These are phyloP conservation scores for Jatropha podagrica DNA, from an alignment of 441 rosid species.

Conservation along the genomic window DNA sequence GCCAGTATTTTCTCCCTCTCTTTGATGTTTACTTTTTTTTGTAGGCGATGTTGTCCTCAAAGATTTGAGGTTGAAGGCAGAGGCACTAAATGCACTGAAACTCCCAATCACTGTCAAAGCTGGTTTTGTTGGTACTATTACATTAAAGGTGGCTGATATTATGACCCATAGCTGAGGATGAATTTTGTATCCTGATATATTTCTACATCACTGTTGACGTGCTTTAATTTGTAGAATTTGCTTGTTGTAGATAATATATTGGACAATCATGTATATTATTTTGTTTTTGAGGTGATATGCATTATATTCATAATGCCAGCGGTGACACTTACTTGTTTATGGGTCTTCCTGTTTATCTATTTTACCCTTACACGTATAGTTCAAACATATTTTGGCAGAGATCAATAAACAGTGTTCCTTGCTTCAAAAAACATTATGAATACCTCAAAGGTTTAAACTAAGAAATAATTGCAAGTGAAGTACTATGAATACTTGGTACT, in stretches of 20 bases:
- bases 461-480: neutral
- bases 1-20: neutral
- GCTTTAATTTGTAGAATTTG: neutral
- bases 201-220: neutral
- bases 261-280: slow-evolving; percentile 1
- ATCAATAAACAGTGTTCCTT: neutral
- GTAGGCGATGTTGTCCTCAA: slow-evolving; percentile 95
- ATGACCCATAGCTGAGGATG: slow-evolving; percentile 3
- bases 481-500: neutral
- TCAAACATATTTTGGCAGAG: neutral
- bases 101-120: slow-evolving; percentile 95
- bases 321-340: neutral
- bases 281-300: neutral
- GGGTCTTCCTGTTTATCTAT: neutral
- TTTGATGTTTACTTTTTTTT: neutral
- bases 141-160: slow-evolving; percentile 66
- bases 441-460: neutral
- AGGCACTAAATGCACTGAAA: slow-evolving; percentile 85
- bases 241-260: neutral
- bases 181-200: neutral
- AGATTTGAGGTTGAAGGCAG: slow-evolving; percentile 91
- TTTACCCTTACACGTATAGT: neutral
- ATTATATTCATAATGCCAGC: neutral
- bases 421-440: neutral
- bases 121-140: slow-evolving; percentile 93